A percentile compares a stretch with the other conserved stretches of the same genome.
phyloP scores from a whole-genome alignment of 148 eudicot genomes.

The Silene conica region DNA sequence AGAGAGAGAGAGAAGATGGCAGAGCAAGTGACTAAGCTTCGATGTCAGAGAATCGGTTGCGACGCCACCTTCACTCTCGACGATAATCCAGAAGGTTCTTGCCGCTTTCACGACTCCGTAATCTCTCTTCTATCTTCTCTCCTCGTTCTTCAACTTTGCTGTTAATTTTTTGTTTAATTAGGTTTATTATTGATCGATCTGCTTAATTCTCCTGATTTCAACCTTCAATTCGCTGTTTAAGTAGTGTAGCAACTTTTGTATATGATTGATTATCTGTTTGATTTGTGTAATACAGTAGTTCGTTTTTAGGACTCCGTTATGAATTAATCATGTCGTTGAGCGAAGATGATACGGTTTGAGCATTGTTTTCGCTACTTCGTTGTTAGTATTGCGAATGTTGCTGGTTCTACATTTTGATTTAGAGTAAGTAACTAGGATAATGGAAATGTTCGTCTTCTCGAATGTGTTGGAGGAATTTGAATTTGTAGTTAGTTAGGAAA shows the following conservation, averaged over 20 bases:
- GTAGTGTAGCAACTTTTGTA: background rate
- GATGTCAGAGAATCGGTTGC: constrained; percentile 92
- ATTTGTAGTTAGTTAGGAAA: background rate
- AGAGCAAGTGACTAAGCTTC: constrained; percentile 37
- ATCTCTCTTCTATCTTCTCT: background rate
- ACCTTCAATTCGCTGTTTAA: background rate
- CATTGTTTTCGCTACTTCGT: background rate
- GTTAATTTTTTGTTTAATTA: background rate
- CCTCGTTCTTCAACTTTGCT: background rate
- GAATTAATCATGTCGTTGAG: background rate
- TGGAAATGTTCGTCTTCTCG: background rate
- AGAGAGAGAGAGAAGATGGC: constrained; percentile 43
- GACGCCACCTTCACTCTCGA: constrained; percentile 64
- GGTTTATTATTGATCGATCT: background rate
- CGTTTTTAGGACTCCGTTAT: too few species aligned
- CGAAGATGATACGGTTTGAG: background rate
- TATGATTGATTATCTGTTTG: background rate
- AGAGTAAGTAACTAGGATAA: too few species aligned
- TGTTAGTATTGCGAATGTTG: background rate
- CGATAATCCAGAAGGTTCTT: constrained; percentile 71
- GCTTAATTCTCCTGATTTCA: background rate
- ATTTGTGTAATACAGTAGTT: too few species aligned
- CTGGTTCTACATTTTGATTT: too few species aligned
- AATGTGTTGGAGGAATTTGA: background rate
- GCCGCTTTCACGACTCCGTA: constrained; percentile 64